Evolutionary conservation across 2,329 filamentous ascomycete species (phyloP).

Genomic region (Bertia moriformis): DNA sequence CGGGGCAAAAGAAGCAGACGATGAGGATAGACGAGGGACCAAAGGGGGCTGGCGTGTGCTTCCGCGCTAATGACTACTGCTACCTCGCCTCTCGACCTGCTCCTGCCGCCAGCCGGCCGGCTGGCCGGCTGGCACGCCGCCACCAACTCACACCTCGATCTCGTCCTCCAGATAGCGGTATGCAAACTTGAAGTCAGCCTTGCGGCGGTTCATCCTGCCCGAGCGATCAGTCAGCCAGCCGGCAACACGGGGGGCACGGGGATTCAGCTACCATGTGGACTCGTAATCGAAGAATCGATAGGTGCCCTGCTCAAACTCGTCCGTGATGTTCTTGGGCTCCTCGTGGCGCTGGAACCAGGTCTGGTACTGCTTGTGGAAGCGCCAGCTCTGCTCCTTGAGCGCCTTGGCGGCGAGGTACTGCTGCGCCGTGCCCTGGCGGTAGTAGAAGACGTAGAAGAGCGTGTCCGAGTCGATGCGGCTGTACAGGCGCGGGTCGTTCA

Average conservation of each 20-base stretch:
- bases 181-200: slow-evolving; percentile 94
- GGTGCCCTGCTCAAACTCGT: slow-evolving; percentile 96
- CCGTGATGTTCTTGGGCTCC: slow-evolving; percentile 95
- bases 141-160: no score
- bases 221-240: slow-evolving; percentile 1
- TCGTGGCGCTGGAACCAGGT: slow-evolving; percentile 99
- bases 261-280: slow-evolving; percentile 71
- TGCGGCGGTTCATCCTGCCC: slow-evolving; percentile 95
- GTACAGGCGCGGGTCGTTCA: slow-evolving; percentile 82
- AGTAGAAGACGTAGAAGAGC: slow-evolving; percentile 97
- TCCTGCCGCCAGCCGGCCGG: slow-evolving; percentile 47
- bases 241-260: slow-evolving; percentile 4
- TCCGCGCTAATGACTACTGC: slow-evolving; percentile 62
- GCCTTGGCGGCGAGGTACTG: slow-evolving; percentile 91
- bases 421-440: slow-evolving; percentile 89
- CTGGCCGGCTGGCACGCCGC: slow-evolving; percentile 58
- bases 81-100: slow-evolving; percentile 62
- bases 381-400: slow-evolving; percentile 93
- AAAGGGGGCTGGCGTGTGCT: no score
- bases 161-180: slow-evolving; percentile 98
- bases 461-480: slow-evolving; percentile 85
- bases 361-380: slow-evolving; percentile 98
- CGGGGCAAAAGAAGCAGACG: no score
- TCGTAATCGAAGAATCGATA: slow-evolving; percentile 99
- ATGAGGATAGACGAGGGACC: no score